Percentiles rank a stretch among this genome's conserved stretches.
phyloP scores from a whole-genome alignment of 306 rosid genomes.

The Dalbergia cochinchinensis region DNA sequence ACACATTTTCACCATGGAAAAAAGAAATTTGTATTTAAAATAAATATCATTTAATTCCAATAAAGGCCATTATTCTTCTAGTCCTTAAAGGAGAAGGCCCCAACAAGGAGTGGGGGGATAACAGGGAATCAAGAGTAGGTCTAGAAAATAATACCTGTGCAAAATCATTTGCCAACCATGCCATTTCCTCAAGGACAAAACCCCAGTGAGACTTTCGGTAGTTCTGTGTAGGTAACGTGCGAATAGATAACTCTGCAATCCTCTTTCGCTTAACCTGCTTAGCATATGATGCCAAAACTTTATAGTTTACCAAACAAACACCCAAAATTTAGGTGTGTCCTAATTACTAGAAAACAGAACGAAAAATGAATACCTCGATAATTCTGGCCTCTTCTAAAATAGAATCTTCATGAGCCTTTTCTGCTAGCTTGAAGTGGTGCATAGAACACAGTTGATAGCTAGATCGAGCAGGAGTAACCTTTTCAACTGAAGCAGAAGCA shows the following conservation, averaged over 20 bases:
- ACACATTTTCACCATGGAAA: conserved; percentile 14
- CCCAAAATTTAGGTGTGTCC: conserved; percentile 39
- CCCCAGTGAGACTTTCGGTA: conserved; percentile 86
- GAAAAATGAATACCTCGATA: conserved; percentile 72
- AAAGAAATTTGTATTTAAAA: conserved; percentile 31
- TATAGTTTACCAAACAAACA: conserved; percentile 37
- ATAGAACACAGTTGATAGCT: conserved; percentile 57
- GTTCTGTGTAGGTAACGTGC: conserved; percentile 61
- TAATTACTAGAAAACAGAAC: conserved; percentile 31
- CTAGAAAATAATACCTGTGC: conserved; percentile 78
- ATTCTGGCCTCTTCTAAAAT: conserved; percentile 86
- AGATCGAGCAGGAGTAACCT: conserved; percentile 51
- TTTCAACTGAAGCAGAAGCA: conserved; percentile 45
- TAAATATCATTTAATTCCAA: conserved; percentile 8
- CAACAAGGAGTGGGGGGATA: not conserved
- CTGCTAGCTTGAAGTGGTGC: conserved; percentile 58
- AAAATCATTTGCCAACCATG: conserved; percentile 99
- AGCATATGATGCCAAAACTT: conserved; percentile 43
- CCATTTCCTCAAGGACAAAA: conserved; percentile 96
- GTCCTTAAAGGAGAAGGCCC: conserved; percentile 4
- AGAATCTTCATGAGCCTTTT: conserved; percentile 91
- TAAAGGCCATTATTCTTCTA: conserved; percentile 1
- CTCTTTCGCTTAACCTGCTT: conserved; percentile 92
- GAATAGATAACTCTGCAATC: conserved; percentile 85
- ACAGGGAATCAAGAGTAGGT: conserved; percentile 1